Conservation (phyloP, 805 yeast genomes). For the Candida bentonensis region DNA sequence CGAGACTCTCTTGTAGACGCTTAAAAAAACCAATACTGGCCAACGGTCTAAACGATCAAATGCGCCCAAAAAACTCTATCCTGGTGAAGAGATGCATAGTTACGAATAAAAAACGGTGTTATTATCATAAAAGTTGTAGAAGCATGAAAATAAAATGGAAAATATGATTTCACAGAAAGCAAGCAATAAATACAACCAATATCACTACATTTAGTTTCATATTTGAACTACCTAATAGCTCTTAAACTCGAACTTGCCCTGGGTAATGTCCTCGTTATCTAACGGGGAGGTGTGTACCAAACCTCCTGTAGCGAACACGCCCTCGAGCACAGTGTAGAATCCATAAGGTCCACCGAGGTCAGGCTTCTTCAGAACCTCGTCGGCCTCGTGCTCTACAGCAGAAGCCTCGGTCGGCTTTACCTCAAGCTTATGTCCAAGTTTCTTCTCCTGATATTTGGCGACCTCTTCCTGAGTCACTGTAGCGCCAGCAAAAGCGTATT, state of each 20-base stretch:
- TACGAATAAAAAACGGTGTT: too few species aligned
- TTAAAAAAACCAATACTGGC: too few species aligned
- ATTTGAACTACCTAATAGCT: too few species aligned
- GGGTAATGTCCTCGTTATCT: background rate
- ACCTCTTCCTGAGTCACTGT: conserved; percentile 7
- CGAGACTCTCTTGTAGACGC: too few species aligned
- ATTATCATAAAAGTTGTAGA: too few species aligned
- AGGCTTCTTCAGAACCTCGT: background rate
- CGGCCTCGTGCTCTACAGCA: background rate
- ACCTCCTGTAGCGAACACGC: background rate
- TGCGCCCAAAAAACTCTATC: too few species aligned
- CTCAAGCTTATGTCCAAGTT: conserved; percentile 11
- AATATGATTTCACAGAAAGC: too few species aligned
- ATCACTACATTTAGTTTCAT: too few species aligned
- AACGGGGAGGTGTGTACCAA: background rate
- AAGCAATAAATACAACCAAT: too few species aligned
- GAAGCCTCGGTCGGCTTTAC: background rate
- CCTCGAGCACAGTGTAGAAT: background rate
- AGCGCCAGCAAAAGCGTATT: conserved; percentile 10
- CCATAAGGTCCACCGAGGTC: background rate
- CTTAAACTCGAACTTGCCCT: conserved; percentile 2
- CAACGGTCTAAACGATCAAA: too few species aligned
- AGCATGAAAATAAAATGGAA: too few species aligned
- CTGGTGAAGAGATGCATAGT: too few species aligned
- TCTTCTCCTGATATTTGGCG: conserved; percentile 10